Evolutionary conservation across 129 eudicot species (phyloP), one percentile per base, ranked within the genome.

Genomic region (Scalesia atractyloides): DNA sequence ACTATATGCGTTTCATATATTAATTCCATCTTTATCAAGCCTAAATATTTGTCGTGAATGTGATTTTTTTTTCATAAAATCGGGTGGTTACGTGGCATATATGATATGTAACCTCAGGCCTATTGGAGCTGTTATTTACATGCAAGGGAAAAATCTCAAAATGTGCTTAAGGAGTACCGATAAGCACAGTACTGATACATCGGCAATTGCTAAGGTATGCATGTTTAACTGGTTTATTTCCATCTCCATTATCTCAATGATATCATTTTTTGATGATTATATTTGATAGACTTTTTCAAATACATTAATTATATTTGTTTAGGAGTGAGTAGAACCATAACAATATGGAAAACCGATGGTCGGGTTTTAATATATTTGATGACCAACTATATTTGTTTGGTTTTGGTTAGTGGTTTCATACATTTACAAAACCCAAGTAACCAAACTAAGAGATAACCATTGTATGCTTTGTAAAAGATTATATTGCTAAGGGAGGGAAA

Each of bases 111-210:
- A 58, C 34, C 47, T 64, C 89, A 92, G 98, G 86, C 90, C 96
- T 54, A 82, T 92, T 49, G 98, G 96, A 81, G 96, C 98, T 49
- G 98, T 89, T 76, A 75, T 89, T 68, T 92, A 86, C 88, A 89
- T 83, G 98, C 92, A 89, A 82, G 73, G 95, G 44, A 92, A 84
- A 41, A 83, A 87, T 76, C 96, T 92, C 22, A 92, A 92, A 80
- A 87, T 92, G 98, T 86, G 96, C 76, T 75, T 89, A 66, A 73
- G 95, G 72, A 92, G 96, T 81, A 76, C 68, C 8, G 96, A 92
- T 86, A 63, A 24, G 30, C 2, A 53, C 57, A 41, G 72, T 50
- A 82, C 90, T 66, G 95, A 92, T 81, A 87, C 96, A 50, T 92
- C 96, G 69, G 86, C 78, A 75, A 79, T 92, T 80, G 96, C 98